Evolutionary conservation across 2,329 filamentous ascomycete species (phyloP), one percentile per base, ranked within the genome.

Genomic region (Trichophaea hybrida): DNA sequence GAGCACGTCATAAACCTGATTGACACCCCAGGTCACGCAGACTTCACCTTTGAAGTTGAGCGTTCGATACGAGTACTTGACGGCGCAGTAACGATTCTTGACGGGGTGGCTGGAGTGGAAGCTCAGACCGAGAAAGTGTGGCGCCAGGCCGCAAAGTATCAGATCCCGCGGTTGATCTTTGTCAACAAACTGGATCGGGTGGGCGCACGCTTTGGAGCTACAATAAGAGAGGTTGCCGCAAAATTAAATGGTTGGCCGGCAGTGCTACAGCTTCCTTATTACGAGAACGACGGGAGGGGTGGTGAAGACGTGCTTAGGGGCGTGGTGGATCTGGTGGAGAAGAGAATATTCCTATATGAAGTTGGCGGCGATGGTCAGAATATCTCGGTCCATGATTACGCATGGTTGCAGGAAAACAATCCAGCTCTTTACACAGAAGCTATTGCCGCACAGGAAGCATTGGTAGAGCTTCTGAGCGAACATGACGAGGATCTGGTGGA

Each of bases 81-180:
- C 69, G 89, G 89, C 4, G 88, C 88, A 1, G 84, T 95, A n/a
- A 94, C 88, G 69, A 90, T 95, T 68, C 81, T 95, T 6, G 89
- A 95, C 70, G 89, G 87, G 0, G 89, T 95, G 40, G 89, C 91
- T 62, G 89, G 89, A 1, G 93, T 98, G 24, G 93, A 98, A 73
- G 91, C 93, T 1, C 93, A 97, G 71, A 97, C 93, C 0, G 93
- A 98, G 71, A 85, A 94, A 68, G 93, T 98, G 2, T 98, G 93
- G 93, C 78, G 80, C 12, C 93, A 95, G 64, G 90, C 93, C 5
- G 87, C 86, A 56, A 82, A 84, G 50, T 94, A 94, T 70, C 78
- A 77, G 24, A 94, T 97, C 44, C 93, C 93, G 0, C 79, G 88
- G 35, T 80, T 93, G 58, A 77, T 89, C 53, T 91, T 84, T 65